Conservation (phyloP, 1,284 basidiomycete genomes). For the Cystobasidiaceae sp. region DNA sequence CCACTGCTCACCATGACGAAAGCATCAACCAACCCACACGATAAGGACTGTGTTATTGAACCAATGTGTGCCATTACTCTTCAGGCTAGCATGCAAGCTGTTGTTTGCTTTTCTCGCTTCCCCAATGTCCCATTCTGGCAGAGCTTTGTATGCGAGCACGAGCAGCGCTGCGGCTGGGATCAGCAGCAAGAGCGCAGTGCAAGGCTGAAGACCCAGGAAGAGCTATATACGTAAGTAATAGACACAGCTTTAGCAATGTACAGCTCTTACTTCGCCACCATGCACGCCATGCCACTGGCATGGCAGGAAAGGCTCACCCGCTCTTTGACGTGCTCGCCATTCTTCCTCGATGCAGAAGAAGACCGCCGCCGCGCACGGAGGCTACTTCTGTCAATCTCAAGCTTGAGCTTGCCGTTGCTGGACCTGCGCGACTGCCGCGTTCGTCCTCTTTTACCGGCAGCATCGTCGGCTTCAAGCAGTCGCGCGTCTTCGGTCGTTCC, state of each 20-base stretch:
- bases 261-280: background rate
- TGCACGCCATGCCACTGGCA: background rate
- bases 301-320: background rate
- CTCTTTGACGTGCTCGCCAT: background rate
- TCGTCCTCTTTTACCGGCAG: background rate
- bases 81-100: background rate
- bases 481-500: background rate
- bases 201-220: constrained; percentile 9
- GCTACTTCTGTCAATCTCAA: background rate
- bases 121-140: background rate
- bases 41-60: constrained; percentile 63
- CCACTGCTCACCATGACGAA: no score
- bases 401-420: background rate
- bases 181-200: constrained; percentile 6
- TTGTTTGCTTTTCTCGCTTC: background rate
- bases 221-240: background rate
- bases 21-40: no score
- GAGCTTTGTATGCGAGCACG: background rate
- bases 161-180: background rate
- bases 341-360: background rate
- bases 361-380: background rate
- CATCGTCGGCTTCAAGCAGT: background rate
- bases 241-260: background rate
- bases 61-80: constrained; percentile 15
- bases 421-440: background rate